Evolutionary conservation across 2,329 filamentous ascomycete species (phyloP).

Genomic region (Elsinoe perseae): DNA sequence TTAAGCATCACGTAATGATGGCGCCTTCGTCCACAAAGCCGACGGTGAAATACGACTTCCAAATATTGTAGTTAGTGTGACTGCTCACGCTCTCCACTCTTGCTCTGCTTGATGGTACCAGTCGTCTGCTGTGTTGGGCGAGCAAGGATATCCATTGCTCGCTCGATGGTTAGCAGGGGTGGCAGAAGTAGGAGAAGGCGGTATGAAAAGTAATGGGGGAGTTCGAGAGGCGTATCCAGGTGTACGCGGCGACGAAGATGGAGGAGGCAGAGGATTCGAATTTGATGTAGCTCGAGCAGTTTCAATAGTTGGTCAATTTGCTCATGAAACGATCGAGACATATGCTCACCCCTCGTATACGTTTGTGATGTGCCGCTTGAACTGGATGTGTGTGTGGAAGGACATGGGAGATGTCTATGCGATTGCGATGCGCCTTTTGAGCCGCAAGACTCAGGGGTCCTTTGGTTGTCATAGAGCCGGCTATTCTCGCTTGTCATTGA

Average conservation of each 20-base stretch:
- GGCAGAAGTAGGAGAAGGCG: neutral
- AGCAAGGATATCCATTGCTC: neutral
- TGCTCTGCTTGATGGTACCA: too few species aligned
- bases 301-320: neutral
- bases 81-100: too few species aligned
- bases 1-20: too few species aligned
- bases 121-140: too few species aligned
- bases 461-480: neutral
- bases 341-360: too few species aligned
- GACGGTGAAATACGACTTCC: too few species aligned
- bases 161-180: neutral
- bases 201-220: neutral
- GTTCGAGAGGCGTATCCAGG: neutral
- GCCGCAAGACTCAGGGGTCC: neutral
- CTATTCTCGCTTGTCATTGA: constrained; percentile 1
- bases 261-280: neutral
- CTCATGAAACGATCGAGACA: too few species aligned
- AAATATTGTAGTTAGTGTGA: too few species aligned
- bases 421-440: neutral
- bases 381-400: neutral
- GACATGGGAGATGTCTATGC: neutral
- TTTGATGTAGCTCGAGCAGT: neutral
- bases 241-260: neutral
- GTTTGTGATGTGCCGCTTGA: neutral
- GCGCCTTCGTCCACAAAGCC: too few species aligned